Percentiles rank a stretch among this genome's conserved stretches.
Evolutionary conservation across 441 rosid genomes (phyloP).

Genomic region (Pelargonium cotyledonis): DNA sequence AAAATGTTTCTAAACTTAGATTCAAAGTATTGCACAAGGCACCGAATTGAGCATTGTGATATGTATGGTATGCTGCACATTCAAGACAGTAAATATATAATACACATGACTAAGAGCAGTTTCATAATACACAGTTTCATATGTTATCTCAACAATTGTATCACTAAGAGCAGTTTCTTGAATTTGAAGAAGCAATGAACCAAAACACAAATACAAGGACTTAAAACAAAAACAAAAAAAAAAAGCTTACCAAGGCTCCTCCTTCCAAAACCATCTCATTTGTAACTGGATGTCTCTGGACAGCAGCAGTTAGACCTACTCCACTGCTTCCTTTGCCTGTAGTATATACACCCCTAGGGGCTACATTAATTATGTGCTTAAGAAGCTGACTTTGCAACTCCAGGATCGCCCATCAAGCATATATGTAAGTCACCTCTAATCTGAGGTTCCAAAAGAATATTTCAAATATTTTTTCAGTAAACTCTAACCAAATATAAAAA

Average conservation of each 20-base stretch:
- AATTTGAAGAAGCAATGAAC: conserved; percentile 1
- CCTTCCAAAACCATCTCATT: conserved; percentile 99
- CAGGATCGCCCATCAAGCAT: conserved; percentile 99
- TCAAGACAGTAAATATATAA: too few relatives aligned
- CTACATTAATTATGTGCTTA: conserved; percentile 94
- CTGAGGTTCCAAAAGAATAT: conserved; percentile 31
- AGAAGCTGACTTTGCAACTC: conserved; percentile 99
- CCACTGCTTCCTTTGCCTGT: conserved; percentile 99
- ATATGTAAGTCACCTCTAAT: conserved; percentile 95
- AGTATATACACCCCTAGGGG: conserved; percentile 94
- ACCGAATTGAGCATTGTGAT: too few relatives aligned
- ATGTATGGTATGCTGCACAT: too few relatives aligned
- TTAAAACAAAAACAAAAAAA: too few relatives aligned
- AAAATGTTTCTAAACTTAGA: background rate
- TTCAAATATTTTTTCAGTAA: too few relatives aligned
- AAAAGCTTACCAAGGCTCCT: conserved; percentile 79
- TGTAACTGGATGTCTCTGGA: conserved; percentile 89
- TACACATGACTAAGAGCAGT: too few relatives aligned
- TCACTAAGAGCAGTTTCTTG: background rate
- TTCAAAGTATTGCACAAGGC: background rate
- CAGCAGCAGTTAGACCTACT: conserved; percentile 98
- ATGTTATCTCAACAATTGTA: too few relatives aligned
- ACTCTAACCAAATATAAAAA: too few relatives aligned
- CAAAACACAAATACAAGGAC: conserved; percentile 16
- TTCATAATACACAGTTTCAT: too few relatives aligned